These are phyloP conservation scores for Citrus inodora DNA, from an alignment of 345 rosid species.

Conservation along the genomic window DNA sequence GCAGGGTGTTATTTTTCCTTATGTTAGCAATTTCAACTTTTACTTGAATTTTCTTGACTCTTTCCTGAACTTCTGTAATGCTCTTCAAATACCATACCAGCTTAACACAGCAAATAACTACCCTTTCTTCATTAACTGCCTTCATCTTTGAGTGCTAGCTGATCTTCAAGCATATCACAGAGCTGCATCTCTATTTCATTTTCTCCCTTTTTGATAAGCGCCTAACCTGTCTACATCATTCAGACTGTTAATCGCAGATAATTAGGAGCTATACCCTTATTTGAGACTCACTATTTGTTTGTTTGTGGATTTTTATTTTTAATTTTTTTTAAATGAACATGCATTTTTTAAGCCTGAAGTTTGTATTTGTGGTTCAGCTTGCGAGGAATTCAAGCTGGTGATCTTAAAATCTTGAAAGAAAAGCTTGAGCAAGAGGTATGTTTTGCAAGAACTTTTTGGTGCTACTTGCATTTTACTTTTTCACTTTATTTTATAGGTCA, in stretches of 20 bases:
- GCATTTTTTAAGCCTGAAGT: constrained; percentile 2
- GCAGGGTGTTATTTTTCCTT: background rate
- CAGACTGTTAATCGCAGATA: background rate
- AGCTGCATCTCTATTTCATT: background rate
- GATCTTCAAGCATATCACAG: background rate
- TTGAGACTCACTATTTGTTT: background rate
- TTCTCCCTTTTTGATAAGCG: background rate
- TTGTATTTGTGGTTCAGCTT: constrained; percentile 42
- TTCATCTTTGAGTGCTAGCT: background rate
- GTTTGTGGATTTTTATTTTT: too few relatives aligned
- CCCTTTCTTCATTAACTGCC: background rate
- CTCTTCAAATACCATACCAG: background rate
- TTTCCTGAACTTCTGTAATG: background rate
- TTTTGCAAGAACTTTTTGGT: background rate
- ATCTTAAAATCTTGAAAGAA: constrained; percentile 73
- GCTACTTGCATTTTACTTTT: background rate
- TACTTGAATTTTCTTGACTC: background rate
- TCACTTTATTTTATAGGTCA: background rate
- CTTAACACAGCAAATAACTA: background rate
- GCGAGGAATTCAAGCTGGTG: constrained; percentile 69
- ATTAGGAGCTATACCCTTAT: background rate
- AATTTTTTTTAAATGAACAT: background rate
- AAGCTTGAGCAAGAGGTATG: constrained; percentile 91
- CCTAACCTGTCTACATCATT: background rate
- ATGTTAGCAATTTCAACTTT: background rate